Conservation (phyloP, 2,329 filamentous ascomycete genomes). For the Fusarium scirpi region DNA sequence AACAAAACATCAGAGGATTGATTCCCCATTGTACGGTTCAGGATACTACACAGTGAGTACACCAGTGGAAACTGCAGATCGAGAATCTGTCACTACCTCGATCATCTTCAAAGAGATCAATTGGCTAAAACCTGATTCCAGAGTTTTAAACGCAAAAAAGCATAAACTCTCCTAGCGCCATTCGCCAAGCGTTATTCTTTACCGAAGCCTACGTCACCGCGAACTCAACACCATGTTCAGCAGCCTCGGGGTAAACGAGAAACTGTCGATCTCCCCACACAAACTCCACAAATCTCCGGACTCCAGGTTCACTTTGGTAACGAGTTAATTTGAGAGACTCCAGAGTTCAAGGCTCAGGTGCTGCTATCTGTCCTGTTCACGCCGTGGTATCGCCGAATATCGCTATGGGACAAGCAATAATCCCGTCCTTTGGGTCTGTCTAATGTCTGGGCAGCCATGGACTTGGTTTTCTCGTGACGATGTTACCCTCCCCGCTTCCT, state of each 20-base stretch:
- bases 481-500: constrained; percentile 27
- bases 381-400: constrained; percentile 37
- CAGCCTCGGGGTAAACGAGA: constrained; percentile 8
- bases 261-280: constrained; percentile 40
- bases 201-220: constrained; percentile 29
- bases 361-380: constrained; percentile 6
- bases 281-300: constrained; percentile 40
- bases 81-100: neutral
- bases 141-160: constrained; percentile 1
- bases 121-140: neutral
- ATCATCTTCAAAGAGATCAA: neutral
- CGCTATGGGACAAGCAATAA: neutral
- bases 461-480: constrained; percentile 21
- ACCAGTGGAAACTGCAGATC: neutral
- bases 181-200: constrained; percentile 28
- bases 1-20: neutral
- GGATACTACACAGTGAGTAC: neutral
- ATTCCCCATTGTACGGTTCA: neutral
- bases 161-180: constrained; percentile 11
- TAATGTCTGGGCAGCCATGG: neutral
- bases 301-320: constrained; percentile 27
- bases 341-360: constrained; percentile 8
- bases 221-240: constrained; percentile 25
- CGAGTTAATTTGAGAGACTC: constrained; percentile 14
- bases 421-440: neutral